Evolutionary conservation across 2,329 filamentous ascomycete genomes (phyloP).

Genomic region (Neonectria ditissima): DNA sequence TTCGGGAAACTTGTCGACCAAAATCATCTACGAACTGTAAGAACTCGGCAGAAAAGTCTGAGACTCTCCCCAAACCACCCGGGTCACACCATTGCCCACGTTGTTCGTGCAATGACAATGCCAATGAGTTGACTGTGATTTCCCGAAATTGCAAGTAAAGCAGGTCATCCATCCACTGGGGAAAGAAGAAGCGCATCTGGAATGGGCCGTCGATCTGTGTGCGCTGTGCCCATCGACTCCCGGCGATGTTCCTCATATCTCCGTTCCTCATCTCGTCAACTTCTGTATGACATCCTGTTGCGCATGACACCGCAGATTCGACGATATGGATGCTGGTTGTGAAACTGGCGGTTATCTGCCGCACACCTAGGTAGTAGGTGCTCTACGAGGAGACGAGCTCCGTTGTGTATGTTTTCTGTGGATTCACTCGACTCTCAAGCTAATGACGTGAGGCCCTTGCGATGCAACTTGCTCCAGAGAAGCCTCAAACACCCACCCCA

Average conservation of each 20-base stretch:
- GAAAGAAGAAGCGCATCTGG: neutral
- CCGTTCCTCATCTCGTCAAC: constrained; percentile 4
- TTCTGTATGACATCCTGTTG: neutral
- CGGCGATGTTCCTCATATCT: neutral
- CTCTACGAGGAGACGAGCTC: neutral
- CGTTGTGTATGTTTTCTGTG: neutral
- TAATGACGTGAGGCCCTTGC: neutral
- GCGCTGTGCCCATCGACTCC: neutral
- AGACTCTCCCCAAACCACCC: neutral
- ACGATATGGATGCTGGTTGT: neutral
- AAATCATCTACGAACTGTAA: neutral
- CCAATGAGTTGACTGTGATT: neutral
- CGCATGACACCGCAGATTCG: constrained; percentile 3
- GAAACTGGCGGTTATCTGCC: neutral
- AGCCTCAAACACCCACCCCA: neutral
- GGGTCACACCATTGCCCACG: neutral
- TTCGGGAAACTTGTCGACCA: neutral
- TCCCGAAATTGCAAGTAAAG: neutral
- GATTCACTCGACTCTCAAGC: neutral
- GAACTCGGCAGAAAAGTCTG: no score
- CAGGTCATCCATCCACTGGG: neutral
- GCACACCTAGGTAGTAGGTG: neutral
- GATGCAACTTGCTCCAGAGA: neutral
- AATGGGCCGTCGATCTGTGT: neutral
- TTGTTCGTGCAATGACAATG: neutral